phyloP scores from a whole-genome alignment of 306 rosid species.

The Citrullus amarus region DNA sequence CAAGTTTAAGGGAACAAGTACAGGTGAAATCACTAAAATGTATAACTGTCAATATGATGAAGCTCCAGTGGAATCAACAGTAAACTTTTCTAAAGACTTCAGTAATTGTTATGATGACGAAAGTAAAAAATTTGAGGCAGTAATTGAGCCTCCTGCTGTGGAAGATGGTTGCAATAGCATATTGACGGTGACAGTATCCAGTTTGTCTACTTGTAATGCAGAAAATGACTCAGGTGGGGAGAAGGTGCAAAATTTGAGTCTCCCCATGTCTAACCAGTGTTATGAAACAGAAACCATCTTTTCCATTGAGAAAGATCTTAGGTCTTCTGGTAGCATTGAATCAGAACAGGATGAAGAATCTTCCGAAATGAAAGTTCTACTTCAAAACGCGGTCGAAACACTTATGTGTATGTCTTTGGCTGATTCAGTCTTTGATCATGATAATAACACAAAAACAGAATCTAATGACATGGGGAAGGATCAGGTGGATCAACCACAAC shows the following conservation, averaged over 20 bases:
- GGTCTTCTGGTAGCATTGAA: slow-evolving; percentile 18
- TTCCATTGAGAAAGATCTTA: slow-evolving; percentile 17
- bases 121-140: not conserved
- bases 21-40: not conserved
- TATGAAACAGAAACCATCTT: slow-evolving; percentile 16
- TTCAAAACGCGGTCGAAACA: slow-evolving; percentile 34
- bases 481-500: slow-evolving; percentile 20
- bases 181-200: not conserved
- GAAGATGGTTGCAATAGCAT: not conserved
- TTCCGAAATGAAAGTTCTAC: slow-evolving; percentile 17
- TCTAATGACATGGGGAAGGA: slow-evolving; percentile 7
- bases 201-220: not conserved
- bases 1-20: slow-evolving; percentile 1
- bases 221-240: not conserved
- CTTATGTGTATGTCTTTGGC: slow-evolving; percentile 25
- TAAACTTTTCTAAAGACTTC: not conserved
- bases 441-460: slow-evolving; percentile 2
- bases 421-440: slow-evolving; percentile 9
- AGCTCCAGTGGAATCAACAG: not conserved
- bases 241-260: slow-evolving; percentile 4
- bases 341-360: slow-evolving; percentile 18
- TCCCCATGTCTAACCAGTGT: slow-evolving; percentile 7
- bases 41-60: not conserved
- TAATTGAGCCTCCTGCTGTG: not conserved
- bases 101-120: not conserved